These are phyloP conservation scores for Herpotrichia juniperi DNA, from an alignment of 2,329 filamentous ascomycete genomes.

Conservation along the genomic window DNA sequence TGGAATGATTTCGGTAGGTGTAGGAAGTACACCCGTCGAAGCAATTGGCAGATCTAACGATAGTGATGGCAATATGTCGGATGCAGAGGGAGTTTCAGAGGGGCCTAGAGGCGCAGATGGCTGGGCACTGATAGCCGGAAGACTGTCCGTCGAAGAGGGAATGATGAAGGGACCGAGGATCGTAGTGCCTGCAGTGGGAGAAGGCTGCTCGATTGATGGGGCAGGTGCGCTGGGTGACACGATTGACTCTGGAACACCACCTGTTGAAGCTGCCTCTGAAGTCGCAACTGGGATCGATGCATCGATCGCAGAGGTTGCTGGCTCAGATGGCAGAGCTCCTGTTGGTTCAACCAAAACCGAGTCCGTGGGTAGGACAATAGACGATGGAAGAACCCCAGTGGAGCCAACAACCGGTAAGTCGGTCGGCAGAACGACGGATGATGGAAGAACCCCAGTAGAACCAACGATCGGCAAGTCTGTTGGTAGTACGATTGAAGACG, in stretches of 20 bases:
- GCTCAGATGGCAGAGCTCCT: background rate
- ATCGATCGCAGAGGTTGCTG: background rate
- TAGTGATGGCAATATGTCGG: too few relatives aligned
- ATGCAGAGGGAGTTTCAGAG: background rate
- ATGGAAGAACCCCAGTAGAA: background rate
- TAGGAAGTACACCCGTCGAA: too few relatives aligned
- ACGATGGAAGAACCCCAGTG: slow-evolving; percentile 13
- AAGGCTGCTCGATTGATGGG: background rate
- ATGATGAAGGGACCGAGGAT: slow-evolving; percentile 21
- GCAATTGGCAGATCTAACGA: too few relatives aligned
- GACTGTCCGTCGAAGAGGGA: slow-evolving; percentile 21
- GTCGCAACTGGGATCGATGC: background rate
- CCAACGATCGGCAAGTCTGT: background rate
- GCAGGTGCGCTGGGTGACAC: slow-evolving; percentile 9
- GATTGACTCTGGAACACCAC: slow-evolving; percentile 9
- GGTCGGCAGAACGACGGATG: slow-evolving; percentile 19
- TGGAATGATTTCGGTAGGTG: too few relatives aligned
- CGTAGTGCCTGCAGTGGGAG: slow-evolving; percentile 15
- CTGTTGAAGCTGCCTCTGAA: slow-evolving; percentile 9
- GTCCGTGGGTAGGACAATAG: background rate
- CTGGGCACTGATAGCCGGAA: slow-evolving; percentile 24
- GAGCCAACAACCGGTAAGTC: background rate
- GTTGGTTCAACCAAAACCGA: too few relatives aligned
- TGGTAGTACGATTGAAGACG: slow-evolving; percentile 2
- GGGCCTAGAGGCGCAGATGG: slow-evolving; percentile 16